These are phyloP conservation scores for Thermochaetoides thermophila DNA, from an alignment of 495 filamentous ascomycete species.

Conservation along the genomic window DNA sequence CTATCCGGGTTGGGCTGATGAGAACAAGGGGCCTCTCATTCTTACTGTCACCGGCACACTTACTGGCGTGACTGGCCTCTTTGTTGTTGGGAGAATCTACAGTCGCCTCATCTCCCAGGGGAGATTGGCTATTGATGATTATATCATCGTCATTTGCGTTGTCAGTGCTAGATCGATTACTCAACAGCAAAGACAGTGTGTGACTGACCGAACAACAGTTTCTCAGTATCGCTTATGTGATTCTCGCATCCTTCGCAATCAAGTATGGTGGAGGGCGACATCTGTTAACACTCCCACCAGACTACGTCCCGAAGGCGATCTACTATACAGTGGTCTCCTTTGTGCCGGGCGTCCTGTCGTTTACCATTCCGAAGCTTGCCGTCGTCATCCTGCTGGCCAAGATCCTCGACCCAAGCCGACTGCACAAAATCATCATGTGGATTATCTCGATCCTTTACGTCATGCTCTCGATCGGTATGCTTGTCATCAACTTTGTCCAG, in stretches of 20 bases:
- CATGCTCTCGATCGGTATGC: slow-evolving; percentile 5
- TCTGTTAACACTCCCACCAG: slow-evolving; percentile 4
- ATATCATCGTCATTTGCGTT: slow-evolving; percentile 3
- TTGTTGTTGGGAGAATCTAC: slow-evolving; percentile 11
- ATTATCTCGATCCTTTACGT: slow-evolving; percentile 7
- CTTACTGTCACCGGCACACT: slow-evolving; percentile 5
- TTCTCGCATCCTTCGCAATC: slow-evolving; percentile 6
- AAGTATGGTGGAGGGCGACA: slow-evolving; percentile 10
- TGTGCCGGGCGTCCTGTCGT: slow-evolving; percentile 13
- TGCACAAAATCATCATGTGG: slow-evolving; percentile 11
- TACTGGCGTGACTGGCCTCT: slow-evolving; percentile 7
- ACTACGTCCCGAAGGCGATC: slow-evolving; percentile 4
- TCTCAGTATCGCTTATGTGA: slow-evolving; percentile 8
- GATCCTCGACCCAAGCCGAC: slow-evolving; percentile 7
- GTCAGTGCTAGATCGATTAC: background rate
- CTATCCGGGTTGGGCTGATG: slow-evolving; percentile 7
- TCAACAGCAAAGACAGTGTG: too few species aligned
- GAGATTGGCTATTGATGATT: slow-evolving; percentile 8
- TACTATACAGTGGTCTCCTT: slow-evolving; percentile 13
- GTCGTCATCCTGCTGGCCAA: slow-evolving; percentile 13
- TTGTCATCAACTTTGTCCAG: slow-evolving; percentile 14
- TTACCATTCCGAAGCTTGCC: slow-evolving; percentile 15
- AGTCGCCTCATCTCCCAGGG: slow-evolving; percentile 6
- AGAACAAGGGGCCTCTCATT: slow-evolving; percentile 11
- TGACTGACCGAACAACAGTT: background rate